phyloP scores from a whole-genome alignment of 148 eudicot genomes.

The Rhododendron vialii region DNA sequence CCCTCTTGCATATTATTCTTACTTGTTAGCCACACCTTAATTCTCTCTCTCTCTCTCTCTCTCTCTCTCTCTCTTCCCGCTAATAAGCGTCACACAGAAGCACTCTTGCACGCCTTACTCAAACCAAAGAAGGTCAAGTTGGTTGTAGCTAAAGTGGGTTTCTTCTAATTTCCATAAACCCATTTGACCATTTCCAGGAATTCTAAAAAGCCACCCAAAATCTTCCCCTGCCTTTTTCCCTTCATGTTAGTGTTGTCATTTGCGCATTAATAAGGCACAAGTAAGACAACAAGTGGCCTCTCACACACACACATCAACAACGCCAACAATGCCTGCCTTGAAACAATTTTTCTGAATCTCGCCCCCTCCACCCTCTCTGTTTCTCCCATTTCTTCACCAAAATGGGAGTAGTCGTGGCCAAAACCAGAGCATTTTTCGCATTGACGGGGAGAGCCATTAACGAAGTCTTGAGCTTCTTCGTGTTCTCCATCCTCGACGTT shows the following conservation, averaged over 20 bases:
- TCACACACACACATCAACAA: background rate
- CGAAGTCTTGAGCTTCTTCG: slow-evolving; percentile 51
- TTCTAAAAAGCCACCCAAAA: background rate
- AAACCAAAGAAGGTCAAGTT: background rate
- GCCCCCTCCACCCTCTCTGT: background rate
- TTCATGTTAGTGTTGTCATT: background rate
- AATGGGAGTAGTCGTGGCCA: slow-evolving; percentile 9
- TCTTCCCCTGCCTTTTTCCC: background rate
- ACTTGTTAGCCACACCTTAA: background rate
- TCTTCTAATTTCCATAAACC: slow-evolving; percentile 6
- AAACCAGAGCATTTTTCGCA: slow-evolving; percentile 17
- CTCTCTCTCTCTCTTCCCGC: background rate
- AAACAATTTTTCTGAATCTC: slow-evolving; percentile 8
- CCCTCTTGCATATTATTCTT: background rate
- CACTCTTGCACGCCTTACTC: background rate
- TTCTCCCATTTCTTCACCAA: background rate
- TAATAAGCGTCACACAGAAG: background rate
- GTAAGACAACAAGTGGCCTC: background rate
- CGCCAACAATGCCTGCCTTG: background rate
- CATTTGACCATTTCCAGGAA: background rate
- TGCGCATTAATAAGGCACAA: background rate
- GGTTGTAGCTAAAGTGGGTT: background rate
- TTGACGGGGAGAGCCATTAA: slow-evolving; percentile 37
- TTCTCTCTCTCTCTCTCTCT: background rate
- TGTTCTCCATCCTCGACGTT: slow-evolving; percentile 59